Evolutionary conservation across 2,329 filamentous ascomycete species (phyloP).

Genomic region (Nemania diffusa): DNA sequence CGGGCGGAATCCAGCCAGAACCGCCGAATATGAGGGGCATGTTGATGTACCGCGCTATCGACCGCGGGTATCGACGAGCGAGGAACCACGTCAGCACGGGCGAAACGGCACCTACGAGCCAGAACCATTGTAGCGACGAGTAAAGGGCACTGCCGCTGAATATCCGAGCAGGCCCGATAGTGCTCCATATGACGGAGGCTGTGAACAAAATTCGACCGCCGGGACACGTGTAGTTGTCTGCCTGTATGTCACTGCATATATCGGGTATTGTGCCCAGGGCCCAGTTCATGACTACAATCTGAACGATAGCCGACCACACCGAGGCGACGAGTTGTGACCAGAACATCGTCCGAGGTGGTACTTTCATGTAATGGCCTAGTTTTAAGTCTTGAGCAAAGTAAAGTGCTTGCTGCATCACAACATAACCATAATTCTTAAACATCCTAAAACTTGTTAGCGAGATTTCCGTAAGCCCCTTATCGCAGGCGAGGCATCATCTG

Average conservation of each 20-base stretch:
- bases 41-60: constrained; percentile 72
- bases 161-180: constrained; percentile 76
- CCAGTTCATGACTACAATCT: constrained; percentile 74
- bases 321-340: constrained; percentile 61
- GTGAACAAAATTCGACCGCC: constrained; percentile 71
- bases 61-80: constrained; percentile 70
- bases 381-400: constrained; percentile 75
- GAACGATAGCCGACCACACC: constrained; percentile 59
- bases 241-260: constrained; percentile 66
- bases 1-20: constrained; percentile 71
- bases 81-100: constrained; percentile 72
- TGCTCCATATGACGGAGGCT: constrained; percentile 77
- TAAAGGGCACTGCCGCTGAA: constrained; percentile 74
- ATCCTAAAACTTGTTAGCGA: constrained; percentile 50
- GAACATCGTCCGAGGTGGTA: constrained; percentile 60
- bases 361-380: constrained; percentile 69
- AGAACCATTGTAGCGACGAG: constrained; percentile 74
- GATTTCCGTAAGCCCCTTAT: background rate
- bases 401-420: constrained; percentile 73
- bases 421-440: constrained; percentile 79
- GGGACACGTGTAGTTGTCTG: constrained; percentile 67
- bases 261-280: constrained; percentile 69
- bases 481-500: background rate
- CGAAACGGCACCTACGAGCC: constrained; percentile 71
- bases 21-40: constrained; percentile 76